A percentile compares a stretch with the other conserved stretches of the same genome.
Conservation (phyloP, 177 flowering plant species). For the Vitis hybrid region DNA sequence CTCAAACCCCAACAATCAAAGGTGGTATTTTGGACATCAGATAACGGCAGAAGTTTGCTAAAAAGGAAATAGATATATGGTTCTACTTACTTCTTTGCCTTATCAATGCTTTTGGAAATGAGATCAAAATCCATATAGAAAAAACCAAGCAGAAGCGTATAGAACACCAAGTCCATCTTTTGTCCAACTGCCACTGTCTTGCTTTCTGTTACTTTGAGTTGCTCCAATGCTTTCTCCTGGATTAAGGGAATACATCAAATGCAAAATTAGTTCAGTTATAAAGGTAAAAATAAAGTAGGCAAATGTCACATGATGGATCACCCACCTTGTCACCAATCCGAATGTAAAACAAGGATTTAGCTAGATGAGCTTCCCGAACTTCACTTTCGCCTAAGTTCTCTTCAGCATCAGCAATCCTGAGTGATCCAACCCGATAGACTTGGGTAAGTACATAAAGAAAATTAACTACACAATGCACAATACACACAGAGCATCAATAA, state of each 20-base stretch:
- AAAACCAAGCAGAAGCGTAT: conserved; percentile 80
- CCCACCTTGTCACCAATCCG: conserved; percentile 86
- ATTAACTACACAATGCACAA: neutral
- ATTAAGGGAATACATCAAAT: conserved; percentile 4
- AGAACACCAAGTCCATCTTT: conserved; percentile 95
- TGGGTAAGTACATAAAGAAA: neutral
- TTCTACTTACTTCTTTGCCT: conserved; percentile 82
- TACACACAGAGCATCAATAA: neutral
- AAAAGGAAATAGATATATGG: neutral
- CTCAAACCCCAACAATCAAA: too few species aligned
- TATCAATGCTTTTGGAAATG: conserved; percentile 91
- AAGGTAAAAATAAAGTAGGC: neutral
- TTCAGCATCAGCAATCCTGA: conserved; percentile 95
- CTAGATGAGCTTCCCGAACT: conserved; percentile 96
- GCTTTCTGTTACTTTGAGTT: conserved; percentile 87
- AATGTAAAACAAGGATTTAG: conserved; percentile 83
- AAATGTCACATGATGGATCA: neutral
- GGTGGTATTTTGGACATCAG: neutral
- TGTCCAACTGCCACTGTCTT: conserved; percentile 99
- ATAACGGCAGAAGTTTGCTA: neutral
- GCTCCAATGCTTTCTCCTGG: conserved; percentile 90
- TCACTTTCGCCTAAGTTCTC: conserved; percentile 98
- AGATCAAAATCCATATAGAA: conserved; percentile 98
- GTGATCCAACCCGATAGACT: conserved; percentile 4
- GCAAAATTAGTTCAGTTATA: neutral